phyloP scores from a whole-genome alignment of 257 asterid species.

The Coffea canephora region DNA sequence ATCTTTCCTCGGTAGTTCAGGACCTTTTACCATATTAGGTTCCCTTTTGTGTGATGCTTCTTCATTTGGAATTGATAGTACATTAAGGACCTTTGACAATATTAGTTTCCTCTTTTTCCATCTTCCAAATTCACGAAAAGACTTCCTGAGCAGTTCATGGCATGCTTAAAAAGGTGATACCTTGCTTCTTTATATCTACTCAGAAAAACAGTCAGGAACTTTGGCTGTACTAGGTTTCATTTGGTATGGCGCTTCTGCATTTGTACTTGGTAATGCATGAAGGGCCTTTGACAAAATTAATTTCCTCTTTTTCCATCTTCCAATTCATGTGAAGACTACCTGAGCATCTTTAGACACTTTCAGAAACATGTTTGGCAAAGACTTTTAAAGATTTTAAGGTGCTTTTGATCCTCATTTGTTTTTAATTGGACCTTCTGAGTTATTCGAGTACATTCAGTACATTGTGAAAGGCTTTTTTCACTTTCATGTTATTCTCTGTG shows the following conservation, averaged over 20 bases:
- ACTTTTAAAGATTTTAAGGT: not conserved
- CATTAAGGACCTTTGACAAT: not conserved
- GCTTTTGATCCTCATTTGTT: not conserved
- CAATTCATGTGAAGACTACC: not conserved
- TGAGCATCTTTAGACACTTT: not conserved
- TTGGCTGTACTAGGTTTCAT: not conserved
- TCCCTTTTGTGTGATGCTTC: not conserved
- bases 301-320: not conserved
- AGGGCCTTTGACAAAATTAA: not conserved
- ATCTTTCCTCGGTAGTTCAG: not conserved
- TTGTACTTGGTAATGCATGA: not conserved
- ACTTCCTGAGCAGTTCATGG: not conserved
- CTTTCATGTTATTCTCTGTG: not conserved
- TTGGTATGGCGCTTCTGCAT: not conserved
- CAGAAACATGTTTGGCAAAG: not conserved
- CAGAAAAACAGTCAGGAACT: not conserved
- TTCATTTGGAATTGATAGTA: not conserved
- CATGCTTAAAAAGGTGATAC: not conserved
- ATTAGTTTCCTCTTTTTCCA: not conserved
- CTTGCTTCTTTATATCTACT: not conserved
- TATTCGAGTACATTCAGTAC: not conserved
- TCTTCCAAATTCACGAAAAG: not conserved
- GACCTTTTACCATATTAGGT: not conserved
- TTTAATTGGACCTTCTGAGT: not conserved
- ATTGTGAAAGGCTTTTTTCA: not conserved